Evolutionary conservation across 2,329 filamentous ascomycete genomes (phyloP).

Genomic region (Claviceps sp.): DNA sequence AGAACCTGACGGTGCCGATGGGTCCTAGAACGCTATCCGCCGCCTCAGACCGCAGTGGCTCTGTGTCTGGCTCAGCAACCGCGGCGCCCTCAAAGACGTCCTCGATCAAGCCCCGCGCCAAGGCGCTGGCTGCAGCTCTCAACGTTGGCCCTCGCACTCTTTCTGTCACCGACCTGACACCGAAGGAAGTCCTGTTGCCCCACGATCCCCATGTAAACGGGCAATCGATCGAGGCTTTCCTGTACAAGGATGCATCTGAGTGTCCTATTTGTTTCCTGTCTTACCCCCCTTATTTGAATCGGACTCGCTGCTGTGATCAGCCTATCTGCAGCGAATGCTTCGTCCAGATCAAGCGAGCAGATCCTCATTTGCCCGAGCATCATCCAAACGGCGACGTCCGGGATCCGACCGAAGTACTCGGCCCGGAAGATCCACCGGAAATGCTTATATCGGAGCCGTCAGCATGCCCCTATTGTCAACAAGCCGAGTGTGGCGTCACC

Average conservation of each 20-base stretch:
- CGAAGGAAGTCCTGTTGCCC: constrained; percentile 67
- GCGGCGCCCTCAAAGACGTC: constrained; percentile 30
- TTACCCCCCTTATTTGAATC: constrained; percentile 89
- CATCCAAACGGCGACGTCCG: constrained; percentile 32
- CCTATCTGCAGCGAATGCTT: constrained; percentile 97
- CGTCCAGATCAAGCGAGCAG: constrained; percentile 91
- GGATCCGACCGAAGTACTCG: constrained; percentile 22
- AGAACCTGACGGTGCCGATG: constrained; percentile 68
- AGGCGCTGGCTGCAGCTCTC: constrained; percentile 73
- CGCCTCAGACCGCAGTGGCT: constrained; percentile 56
- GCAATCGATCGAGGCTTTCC: constrained; percentile 79
- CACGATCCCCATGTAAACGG: constrained; percentile 84
- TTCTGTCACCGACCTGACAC: constrained; percentile 56
- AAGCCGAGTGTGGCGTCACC: constrained; percentile 90
- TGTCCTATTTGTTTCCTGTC: constrained; percentile 96
- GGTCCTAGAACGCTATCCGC: constrained; percentile 62
- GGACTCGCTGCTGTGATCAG: constrained; percentile 89
- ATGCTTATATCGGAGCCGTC: constrained; percentile 83
- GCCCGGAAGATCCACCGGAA: constrained; percentile 39
- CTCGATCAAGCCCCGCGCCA: constrained; percentile 70
- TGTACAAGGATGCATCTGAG: constrained; percentile 83
- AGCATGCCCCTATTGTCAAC: constrained; percentile 87
- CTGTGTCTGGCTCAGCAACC: constrained; percentile 42
- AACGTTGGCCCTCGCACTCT: constrained; percentile 60
- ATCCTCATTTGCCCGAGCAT: constrained; percentile 81